Evolutionary conservation across 1,284 basidiomycete species (phyloP), one percentile per base, ranked within the genome.

Genomic region (Xerocomus cyaneibrunnescens): DNA sequence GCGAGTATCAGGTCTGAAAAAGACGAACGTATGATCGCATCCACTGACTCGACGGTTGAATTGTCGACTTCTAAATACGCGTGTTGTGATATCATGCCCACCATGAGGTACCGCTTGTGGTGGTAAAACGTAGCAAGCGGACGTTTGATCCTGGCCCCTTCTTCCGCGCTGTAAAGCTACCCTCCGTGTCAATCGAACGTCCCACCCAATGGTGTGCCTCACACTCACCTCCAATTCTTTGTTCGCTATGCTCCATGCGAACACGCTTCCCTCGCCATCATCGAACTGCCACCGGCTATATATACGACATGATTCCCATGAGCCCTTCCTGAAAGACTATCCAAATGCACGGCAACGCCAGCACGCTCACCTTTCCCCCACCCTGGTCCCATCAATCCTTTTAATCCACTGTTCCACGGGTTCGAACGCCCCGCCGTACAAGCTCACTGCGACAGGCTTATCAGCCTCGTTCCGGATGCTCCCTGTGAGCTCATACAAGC

Each of bases 21-120:
- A 19, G 43, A 61, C 69, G 19, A 41, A 72, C 74, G 50, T 48
- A 76, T 67, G 40, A 77, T 62, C 12, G 69, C 63, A 47, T 76
- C 74, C 41, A 75, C 39, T 7, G 69, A 71, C 27, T 71, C 68
- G 47, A 70, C 48, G n/a, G 65, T 58, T 13, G 64, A 60, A 27
- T 64, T 57, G 40, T 73, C 68, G 22, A 76, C 55, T 47, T 75
- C 74, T 34, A 76, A 50, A 54, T 68, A 74, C 17, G 73, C 72
- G 13, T 67, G 57, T 34, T 69, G 66, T 22, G 70, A 73, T 59
- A 76, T 70, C 45, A 61, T 58, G 12, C 74, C 64, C 7, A 76
- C 61, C 27, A 64, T 56, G 51, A 72, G 45, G 54, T 67, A 67
- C 8, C 76, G 67, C 52, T 68, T 71, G 58, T 74, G 67, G 36